Conservation (phyloP, 441 rosid species). For the Croton setiger region DNA sequence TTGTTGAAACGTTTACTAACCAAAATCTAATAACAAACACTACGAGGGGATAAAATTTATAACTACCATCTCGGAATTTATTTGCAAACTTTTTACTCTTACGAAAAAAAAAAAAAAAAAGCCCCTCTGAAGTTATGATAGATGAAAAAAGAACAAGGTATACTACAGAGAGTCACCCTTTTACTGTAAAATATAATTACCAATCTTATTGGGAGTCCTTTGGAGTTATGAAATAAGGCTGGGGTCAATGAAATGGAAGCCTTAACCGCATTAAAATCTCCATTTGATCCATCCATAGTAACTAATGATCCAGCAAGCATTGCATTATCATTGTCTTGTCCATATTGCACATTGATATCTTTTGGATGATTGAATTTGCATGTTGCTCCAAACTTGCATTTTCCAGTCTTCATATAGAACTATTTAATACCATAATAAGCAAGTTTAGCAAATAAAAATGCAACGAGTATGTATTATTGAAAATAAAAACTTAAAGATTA, state of each 20-base stretch:
- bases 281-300: slow-evolving; percentile 31
- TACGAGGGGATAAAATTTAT: not conserved
- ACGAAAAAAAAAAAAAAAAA: not conserved
- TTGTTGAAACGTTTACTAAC: not conserved
- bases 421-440: slow-evolving; percentile 35
- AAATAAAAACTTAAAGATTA: slow-evolving; percentile 10
- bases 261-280: slow-evolving; percentile 28
- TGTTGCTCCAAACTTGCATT: slow-evolving; percentile 83
- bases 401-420: slow-evolving; percentile 92
- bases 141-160: not conserved
- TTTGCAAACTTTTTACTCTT: no score
- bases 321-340: slow-evolving; percentile 40
- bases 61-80: no score
- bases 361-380: slow-evolving; percentile 98
- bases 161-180: not conserved
- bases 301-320: slow-evolving; percentile 33
- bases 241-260: slow-evolving; percentile 42
- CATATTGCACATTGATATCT: slow-evolving; percentile 50
- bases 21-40: not conserved
- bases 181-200: slow-evolving; percentile 35
- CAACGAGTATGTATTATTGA: slow-evolving; percentile 6
- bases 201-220: slow-evolving; percentile 88
- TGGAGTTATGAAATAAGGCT: slow-evolving; percentile 61
- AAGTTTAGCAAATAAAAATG: slow-evolving; percentile 20
- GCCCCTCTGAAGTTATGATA: not conserved